Conservation (phyloP, 257 asterid genomes). For the Solanum acaule region DNA sequence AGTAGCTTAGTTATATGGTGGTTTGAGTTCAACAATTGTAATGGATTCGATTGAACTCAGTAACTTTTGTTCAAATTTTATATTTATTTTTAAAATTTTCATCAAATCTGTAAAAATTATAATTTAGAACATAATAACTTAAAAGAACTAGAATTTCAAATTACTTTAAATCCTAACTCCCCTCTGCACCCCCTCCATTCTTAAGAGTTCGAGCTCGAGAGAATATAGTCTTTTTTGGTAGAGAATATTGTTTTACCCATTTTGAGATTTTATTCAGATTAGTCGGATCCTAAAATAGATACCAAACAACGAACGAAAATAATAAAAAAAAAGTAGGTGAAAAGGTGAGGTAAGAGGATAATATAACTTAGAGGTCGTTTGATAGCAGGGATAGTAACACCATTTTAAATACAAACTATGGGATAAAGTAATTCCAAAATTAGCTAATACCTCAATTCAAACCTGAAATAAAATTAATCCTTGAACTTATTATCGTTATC, state of each 20-base stretch:
- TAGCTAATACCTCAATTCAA: background rate
- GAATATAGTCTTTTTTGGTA: background rate
- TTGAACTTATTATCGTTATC: background rate
- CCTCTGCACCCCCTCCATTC: background rate
- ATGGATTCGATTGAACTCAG: too few species aligned
- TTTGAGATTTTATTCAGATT: background rate
- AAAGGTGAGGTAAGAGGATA: background rate
- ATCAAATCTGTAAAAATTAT: too few species aligned
- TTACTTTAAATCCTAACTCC: background rate
- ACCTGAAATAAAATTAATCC: too few species aligned
- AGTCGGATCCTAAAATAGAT: background rate
- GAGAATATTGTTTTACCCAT: background rate
- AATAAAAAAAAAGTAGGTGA: too few species aligned
- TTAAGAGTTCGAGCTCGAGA: background rate
- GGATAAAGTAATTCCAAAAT: too few species aligned
- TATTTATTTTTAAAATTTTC: too few species aligned
- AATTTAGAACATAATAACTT: background rate
- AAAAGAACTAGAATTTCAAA: too few species aligned
- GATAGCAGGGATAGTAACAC: too few species aligned
- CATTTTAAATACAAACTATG: too few species aligned
- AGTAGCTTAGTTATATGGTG: background rate
- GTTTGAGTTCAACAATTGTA: background rate
- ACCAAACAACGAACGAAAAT: background rate
- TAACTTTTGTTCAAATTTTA: too few species aligned
- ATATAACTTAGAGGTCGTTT: background rate